Evolutionary conservation across 78 protist species (phyloP).

Genomic region (Acrasis kona): DNA sequence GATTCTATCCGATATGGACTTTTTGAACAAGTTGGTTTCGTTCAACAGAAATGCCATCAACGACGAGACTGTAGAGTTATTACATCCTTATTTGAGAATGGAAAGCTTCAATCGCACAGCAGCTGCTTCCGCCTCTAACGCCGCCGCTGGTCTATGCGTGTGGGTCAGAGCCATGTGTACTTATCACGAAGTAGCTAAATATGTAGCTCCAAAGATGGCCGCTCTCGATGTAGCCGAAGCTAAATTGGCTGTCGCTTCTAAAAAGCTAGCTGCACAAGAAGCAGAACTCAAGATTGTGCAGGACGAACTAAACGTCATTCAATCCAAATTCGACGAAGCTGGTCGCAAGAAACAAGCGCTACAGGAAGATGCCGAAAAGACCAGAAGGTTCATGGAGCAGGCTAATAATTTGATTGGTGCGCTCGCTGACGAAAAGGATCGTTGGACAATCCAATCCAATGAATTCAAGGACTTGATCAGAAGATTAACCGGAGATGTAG

Average conservation of each 20-base stretch:
- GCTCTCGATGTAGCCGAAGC: slow-evolving; percentile 9
- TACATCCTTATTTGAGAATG: slow-evolving; percentile 58
- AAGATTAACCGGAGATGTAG: slow-evolving; percentile 74
- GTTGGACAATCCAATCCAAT: slow-evolving; percentile 64
- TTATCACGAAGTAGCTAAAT: slow-evolving; percentile 50
- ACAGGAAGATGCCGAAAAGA: slow-evolving; percentile 57
- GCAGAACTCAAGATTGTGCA: slow-evolving; percentile 48
- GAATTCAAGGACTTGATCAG: slow-evolving; percentile 43
- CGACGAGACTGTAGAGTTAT: slow-evolving; percentile 76
- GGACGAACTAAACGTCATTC: slow-evolving; percentile 27
- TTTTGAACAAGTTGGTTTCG: slow-evolving; percentile 23
- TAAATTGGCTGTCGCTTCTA: slow-evolving; percentile 38
- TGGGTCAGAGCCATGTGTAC: slow-evolving; percentile 61
- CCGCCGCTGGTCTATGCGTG: slow-evolving; percentile 61
- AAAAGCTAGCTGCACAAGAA: slow-evolving; percentile 33
- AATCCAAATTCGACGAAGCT: slow-evolving; percentile 51
- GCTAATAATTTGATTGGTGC: slow-evolving; percentile 76
- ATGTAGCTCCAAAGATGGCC: slow-evolving; percentile 61
- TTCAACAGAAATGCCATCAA: slow-evolving; percentile 65
- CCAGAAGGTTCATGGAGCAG: slow-evolving; percentile 37
- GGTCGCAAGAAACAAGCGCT: slow-evolving; percentile 49
- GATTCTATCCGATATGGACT: slow-evolving; percentile 32
- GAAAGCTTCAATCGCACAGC: slow-evolving; percentile 49
- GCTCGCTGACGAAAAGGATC: slow-evolving; percentile 67
- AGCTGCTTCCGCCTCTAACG: slow-evolving; percentile 42